phyloP scores from a whole-genome alignment of 176 grass and related monocot genomes.

The Aegilops tauschii region DNA sequence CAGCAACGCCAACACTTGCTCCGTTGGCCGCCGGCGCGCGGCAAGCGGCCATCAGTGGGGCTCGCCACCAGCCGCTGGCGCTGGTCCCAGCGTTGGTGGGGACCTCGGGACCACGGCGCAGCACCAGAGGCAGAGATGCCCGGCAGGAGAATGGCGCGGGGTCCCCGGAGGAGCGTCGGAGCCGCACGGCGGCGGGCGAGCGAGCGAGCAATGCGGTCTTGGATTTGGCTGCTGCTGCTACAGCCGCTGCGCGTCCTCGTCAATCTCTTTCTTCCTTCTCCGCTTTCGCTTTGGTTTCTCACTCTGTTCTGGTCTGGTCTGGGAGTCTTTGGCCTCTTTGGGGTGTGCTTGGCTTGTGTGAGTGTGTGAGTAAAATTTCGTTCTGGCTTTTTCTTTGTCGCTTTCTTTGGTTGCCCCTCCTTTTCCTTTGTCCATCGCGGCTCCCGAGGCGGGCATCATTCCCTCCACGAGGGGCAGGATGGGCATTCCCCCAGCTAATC shows the following conservation, averaged over 20 bases:
- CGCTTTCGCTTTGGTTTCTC: slow-evolving; percentile 31
- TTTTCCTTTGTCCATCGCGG: neutral
- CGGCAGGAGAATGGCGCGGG: neutral
- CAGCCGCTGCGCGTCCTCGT: slow-evolving; percentile 6
- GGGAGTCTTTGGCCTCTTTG: neutral
- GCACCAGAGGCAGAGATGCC: slow-evolving; percentile 2
- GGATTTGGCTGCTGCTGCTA: slow-evolving; percentile 4
- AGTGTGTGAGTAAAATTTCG: neutral
- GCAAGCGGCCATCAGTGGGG: slow-evolving; percentile 55
- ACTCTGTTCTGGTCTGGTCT: neutral
- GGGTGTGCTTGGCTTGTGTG: neutral
- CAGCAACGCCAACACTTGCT: slow-evolving; percentile 3
- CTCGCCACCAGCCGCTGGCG: neutral
- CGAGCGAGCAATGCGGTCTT: neutral
- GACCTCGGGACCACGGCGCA: neutral
- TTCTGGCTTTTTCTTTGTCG: slow-evolving; percentile 23
- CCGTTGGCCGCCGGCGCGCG: slow-evolving; percentile 41
- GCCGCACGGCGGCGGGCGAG: slow-evolving; percentile 19
- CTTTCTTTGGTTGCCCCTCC: neutral
- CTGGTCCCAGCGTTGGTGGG: slow-evolving; percentile 1
- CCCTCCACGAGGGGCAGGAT: slow-evolving; percentile 50
- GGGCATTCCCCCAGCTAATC: neutral
- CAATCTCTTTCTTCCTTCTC: slow-evolving; percentile 12
- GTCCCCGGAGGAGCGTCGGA: neutral
- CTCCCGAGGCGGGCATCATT: slow-evolving; percentile 65